phyloP scores from a whole-genome alignment of 1,139 yeast genomes.

The Zhuliangozyma blackwelliae region DNA sequence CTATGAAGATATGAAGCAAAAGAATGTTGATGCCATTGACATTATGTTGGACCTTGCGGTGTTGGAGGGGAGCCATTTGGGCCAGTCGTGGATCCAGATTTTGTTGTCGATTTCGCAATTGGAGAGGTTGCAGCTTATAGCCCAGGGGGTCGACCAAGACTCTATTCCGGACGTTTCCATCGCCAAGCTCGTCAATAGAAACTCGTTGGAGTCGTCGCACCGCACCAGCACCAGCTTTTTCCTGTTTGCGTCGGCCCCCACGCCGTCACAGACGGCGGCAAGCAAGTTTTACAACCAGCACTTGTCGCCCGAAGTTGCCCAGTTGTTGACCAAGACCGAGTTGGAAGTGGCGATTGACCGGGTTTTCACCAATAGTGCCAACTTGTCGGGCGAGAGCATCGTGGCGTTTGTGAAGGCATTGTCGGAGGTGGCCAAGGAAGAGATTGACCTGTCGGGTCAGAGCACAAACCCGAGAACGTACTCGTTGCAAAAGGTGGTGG shows the following conservation, averaged over 20 bases:
- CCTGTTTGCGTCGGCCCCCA: constrained; percentile 29
- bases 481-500: constrained; percentile 91
- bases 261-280: constrained; percentile 42
- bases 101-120: constrained; percentile 82
- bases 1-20: constrained; percentile 70
- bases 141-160: constrained; percentile 84
- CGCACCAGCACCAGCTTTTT: constrained; percentile 46
- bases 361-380: constrained; percentile 79
- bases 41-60: constrained; percentile 74
- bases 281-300: constrained; percentile 44
- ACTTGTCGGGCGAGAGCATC: constrained; percentile 77
- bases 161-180: constrained; percentile 80
- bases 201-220: constrained; percentile 46
- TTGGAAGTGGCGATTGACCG: constrained; percentile 82
- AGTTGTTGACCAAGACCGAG: constrained; percentile 66
- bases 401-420: constrained; percentile 83
- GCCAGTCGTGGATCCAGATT: constrained; percentile 76
- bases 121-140: constrained; percentile 82
- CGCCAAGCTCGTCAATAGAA: constrained; percentile 61
- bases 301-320: constrained; percentile 34
- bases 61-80: constrained; percentile 69
- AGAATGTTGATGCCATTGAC: constrained; percentile 78
- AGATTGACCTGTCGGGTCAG: constrained; percentile 82
- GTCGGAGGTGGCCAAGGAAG: constrained; percentile 84
- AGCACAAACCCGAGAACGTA: constrained; percentile 84